Percentiles rank a stretch among this genome's conserved stretches.
phyloP scores from a whole-genome alignment of 768 basidiomycete genomes.

The Boletellus emodensis region DNA sequence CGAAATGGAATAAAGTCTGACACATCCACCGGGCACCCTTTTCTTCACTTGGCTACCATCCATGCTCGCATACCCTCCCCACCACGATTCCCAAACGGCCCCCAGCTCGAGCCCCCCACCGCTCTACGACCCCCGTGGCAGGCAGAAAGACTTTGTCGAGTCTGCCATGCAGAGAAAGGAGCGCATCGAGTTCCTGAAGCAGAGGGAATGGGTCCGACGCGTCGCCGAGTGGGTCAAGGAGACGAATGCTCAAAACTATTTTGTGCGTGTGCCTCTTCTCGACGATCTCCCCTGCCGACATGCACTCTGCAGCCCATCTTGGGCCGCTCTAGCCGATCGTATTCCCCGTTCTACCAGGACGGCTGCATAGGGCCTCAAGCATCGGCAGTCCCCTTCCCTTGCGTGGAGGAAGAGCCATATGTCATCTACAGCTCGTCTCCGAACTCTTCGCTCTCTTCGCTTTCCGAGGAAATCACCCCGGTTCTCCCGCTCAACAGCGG shows the following conservation, averaged over 20 bases:
- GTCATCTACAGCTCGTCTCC: constrained; percentile 33
- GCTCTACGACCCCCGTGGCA: constrained; percentile 40
- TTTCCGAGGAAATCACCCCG: constrained; percentile 27
- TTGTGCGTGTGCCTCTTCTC: constrained; percentile 5
- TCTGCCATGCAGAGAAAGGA: constrained; percentile 44
- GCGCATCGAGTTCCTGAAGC: constrained; percentile 50
- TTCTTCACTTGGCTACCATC: constrained; percentile 2
- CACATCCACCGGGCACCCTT: constrained; percentile 6
- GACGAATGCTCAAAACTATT: constrained; percentile 27
- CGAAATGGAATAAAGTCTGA: constrained; percentile 11
- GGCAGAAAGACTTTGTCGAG: constrained; percentile 44
- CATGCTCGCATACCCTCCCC: constrained; percentile 20
- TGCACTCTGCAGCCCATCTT: constrained; percentile 11
- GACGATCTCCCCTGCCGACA: background rate
- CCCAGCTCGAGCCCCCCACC: constrained; percentile 17
- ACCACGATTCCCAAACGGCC: constrained; percentile 11
- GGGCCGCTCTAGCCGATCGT: constrained; percentile 15
- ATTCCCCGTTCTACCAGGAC: constrained; percentile 9
- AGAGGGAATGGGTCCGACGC: constrained; percentile 41
- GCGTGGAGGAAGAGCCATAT: constrained; percentile 29
- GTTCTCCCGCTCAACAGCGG: constrained; percentile 22
- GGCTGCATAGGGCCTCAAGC: constrained; percentile 1
- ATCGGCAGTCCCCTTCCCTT: constrained; percentile 25
- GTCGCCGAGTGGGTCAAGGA: constrained; percentile 37
- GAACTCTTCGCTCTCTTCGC: constrained; percentile 30